Percentiles rank a stretch among this genome's conserved stretches.
Conservation (phyloP, 306 rosid species). For the Acacia acuminata region DNA sequence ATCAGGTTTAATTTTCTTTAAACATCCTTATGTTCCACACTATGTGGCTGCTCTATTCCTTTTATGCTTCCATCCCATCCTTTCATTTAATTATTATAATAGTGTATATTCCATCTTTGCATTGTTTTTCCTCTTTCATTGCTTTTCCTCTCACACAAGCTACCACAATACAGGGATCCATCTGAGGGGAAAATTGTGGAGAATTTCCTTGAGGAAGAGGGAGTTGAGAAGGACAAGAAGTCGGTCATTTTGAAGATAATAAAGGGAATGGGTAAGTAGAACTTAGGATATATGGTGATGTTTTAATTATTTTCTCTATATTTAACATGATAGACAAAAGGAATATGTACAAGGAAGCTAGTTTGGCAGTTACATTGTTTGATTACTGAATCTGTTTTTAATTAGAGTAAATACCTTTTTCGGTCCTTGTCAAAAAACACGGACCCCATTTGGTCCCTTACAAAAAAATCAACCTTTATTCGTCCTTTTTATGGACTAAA, state of each 20-base stretch:
- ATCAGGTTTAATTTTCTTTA: neutral
- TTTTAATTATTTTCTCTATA: slow-evolving; percentile 3
- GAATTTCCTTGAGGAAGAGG: slow-evolving; percentile 71
- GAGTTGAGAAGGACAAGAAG: slow-evolving; percentile 63
- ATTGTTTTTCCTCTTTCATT: neutral
- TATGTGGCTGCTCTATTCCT: neutral
- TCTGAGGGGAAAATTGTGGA: slow-evolving; percentile 67
- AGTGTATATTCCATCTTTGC: neutral
- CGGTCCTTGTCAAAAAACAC: no score
- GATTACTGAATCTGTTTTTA: neutral
- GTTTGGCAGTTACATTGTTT: neutral
- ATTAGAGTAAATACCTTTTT: no score
- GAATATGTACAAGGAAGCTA: neutral
- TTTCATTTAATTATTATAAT: neutral
- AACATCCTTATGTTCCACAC: neutral
- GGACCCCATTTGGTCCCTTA: no score
- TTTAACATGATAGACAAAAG: neutral
- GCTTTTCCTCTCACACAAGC: neutral
- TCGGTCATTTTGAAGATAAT: slow-evolving; percentile 56
- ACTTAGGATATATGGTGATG: neutral
- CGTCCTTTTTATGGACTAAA: no score
- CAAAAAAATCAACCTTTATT: no score
- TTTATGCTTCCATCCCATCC: neutral
- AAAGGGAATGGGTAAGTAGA: slow-evolving; percentile 75
- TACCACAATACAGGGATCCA: slow-evolving; percentile 57